A percentile compares a stretch with the other conserved stretches of the same genome.
phyloP scores from a whole-genome alignment of 2,329 filamentous ascomycete genomes.

The Nannizziopsis barbatae region DNA sequence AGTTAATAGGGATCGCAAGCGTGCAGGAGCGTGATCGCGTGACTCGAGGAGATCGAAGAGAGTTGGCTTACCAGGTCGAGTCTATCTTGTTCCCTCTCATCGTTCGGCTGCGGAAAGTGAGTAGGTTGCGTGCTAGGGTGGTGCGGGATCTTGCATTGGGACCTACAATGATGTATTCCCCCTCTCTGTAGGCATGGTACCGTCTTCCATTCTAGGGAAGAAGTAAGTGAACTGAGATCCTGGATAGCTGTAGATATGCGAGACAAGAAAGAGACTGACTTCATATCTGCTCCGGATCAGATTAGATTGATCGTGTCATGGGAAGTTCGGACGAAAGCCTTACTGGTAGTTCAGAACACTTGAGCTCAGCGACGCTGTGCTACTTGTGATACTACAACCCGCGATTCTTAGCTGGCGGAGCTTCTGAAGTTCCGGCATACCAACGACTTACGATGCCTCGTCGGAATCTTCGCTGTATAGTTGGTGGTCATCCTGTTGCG shows the following conservation, averaged over 20 bases:
- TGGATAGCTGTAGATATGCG: neutral
- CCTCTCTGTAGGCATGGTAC: slow-evolving; percentile 11
- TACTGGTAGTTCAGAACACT: slow-evolving; percentile 12
- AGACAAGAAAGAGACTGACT: neutral
- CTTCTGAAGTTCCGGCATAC: no score
- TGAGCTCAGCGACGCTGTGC: slow-evolving; percentile 12
- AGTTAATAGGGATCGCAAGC: neutral
- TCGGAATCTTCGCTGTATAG: slow-evolving; percentile 6
- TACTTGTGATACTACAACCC: slow-evolving; percentile 3
- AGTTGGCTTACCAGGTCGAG: slow-evolving; percentile 2
- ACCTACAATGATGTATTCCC: slow-evolving; percentile 11
- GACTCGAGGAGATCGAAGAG: no score
- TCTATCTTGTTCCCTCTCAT: slow-evolving; percentile 7
- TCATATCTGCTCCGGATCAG: slow-evolving; percentile 6
- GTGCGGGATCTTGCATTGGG: neutral
- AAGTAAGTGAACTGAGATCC: neutral
- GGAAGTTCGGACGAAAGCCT: neutral
- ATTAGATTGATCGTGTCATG: neutral
- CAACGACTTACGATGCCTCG: slow-evolving; percentile 4
- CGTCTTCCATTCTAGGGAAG: slow-evolving; percentile 10
- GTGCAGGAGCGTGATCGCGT: no score
- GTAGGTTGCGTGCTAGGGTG: neutral
- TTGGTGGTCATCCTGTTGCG: slow-evolving; percentile 4
- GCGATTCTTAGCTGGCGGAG: neutral
- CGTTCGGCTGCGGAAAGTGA: slow-evolving; percentile 1